Base-by-base conservation (phyloP, 495 filamentous ascomycete genomes). In the Glutinoglossum americanum region DNA sequence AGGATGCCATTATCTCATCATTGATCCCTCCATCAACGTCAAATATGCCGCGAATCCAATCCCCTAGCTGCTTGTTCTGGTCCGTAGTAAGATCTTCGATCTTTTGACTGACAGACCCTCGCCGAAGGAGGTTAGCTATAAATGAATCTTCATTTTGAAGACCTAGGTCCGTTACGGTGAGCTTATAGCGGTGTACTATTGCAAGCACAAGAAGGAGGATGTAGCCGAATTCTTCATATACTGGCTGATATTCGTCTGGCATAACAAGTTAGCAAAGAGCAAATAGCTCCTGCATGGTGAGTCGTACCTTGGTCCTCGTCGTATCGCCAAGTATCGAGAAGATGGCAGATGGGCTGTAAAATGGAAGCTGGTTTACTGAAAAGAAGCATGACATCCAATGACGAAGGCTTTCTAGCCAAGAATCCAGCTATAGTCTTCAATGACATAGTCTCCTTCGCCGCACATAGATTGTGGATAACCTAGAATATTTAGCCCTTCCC, bases 161-260 rank as follows among this genome's bases (percentile, higher is more conserved):
- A 13, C 74, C 86, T 19, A 95, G 70, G 51, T 95, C 88, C 21
- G 77, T 68, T 0, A 74, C 68, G 0, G 74, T 77, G 23, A 98
- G 70, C 41, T 80, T 76, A 63, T 94, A 96, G 17, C 93, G 88
- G 63, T 92, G 79, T 57, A 85, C 80, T 62, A 94, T 84, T 0
- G 84, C 83, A 21, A 94, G 69, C 0, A 95, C 76, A 1, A 98
- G 72, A 2, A 97, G 76, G 7, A 97, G 71, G 17, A 96, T 83
- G 45, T 85, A 84, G 0, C 89, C 87, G 59, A 97, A 98, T 60
- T 98, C 93, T 61, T 97, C 90, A 63, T 97, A 97, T 1, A 95
- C 84, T 0, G 90, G 92, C 65, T 96, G 89, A 62, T 92, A 92
- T 65, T 98, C 92, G 37, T 82, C 81, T 73, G 41, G 9, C 32